These are phyloP conservation scores for Detonula confervacea DNA, from an alignment of 352 stramenopile genomes.

Conservation along the genomic window DNA sequence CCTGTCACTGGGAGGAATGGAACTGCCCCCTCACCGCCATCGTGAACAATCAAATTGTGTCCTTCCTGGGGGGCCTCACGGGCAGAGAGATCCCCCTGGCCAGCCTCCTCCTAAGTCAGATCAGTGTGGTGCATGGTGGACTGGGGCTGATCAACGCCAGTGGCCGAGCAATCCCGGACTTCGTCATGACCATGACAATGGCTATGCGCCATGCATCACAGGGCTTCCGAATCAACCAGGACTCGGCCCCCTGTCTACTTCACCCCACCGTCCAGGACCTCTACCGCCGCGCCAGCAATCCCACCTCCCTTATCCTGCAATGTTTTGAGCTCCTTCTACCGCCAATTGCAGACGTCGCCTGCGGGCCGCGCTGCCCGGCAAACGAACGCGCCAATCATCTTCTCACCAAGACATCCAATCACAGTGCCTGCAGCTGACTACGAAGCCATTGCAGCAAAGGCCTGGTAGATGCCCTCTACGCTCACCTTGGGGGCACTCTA, in stretches of 20 bases:
- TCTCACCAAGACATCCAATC: background rate
- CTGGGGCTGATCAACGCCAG: conserved; percentile 7
- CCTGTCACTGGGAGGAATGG: conserved; percentile 23
- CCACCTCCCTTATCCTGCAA: conserved; percentile 10
- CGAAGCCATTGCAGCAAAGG: background rate
- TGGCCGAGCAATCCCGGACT: conserved; percentile 24
- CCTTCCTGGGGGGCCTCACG: background rate
- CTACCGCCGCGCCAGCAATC: background rate
- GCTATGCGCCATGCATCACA: background rate
- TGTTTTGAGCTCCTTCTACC: conserved; percentile 13
- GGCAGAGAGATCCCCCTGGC: background rate
- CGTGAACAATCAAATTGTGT: background rate
- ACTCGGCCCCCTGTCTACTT: background rate
- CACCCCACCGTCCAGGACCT: conserved; percentile 8
- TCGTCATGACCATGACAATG: conserved; percentile 23
- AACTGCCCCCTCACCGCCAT: background rate
- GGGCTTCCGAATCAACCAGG: conserved; percentile 3
- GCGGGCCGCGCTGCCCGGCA: background rate
- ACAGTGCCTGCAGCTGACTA: conserved; percentile 6
- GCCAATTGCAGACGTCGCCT: conserved; percentile 6
- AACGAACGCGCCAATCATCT: conserved; percentile 16
- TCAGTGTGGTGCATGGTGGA: conserved; percentile 9
- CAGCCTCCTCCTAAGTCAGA: background rate
- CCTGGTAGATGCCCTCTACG: background rate
- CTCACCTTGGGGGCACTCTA: background rate